These are phyloP conservation scores for Lepidium didymum DNA, from an alignment of 345 rosid genomes.

Conservation along the genomic window DNA sequence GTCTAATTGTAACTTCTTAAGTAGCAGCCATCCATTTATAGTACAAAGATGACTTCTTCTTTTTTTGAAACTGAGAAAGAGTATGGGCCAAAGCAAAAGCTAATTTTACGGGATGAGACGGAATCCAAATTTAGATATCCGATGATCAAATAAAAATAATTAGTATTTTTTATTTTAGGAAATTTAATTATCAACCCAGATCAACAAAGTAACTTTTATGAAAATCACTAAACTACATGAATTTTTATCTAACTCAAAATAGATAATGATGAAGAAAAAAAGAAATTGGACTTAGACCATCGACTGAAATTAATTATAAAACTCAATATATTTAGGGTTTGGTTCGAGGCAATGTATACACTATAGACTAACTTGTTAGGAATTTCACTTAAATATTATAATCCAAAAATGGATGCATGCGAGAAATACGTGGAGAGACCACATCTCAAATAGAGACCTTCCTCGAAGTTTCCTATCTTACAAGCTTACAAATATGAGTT, in stretches of 20 bases:
- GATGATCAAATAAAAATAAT: too few relatives aligned
- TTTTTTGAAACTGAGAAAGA: too few relatives aligned
- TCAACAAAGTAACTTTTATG: too few relatives aligned
- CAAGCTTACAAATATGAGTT: background rate
- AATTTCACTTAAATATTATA: background rate
- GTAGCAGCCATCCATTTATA: too few relatives aligned
- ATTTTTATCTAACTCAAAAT: background rate
- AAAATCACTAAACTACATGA: too few relatives aligned
- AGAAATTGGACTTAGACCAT: background rate
- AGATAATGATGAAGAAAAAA: background rate
- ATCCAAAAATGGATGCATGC: background rate
- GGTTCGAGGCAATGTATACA: background rate
- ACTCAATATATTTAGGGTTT: background rate
- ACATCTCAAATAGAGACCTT: background rate
- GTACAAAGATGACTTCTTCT: too few relatives aligned
- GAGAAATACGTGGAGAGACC: background rate
- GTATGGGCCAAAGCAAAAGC: too few relatives aligned
- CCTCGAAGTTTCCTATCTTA: constrained; percentile 1
- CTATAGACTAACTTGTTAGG: background rate
- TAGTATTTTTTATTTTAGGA: too few relatives aligned
- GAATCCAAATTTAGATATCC: too few relatives aligned
- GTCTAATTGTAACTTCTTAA: too few relatives aligned
- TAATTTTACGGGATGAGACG: too few relatives aligned
- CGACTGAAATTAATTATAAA: background rate
- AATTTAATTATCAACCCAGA: too few relatives aligned